Conservation (phyloP, 768 basidiomycete genomes). For the Leccinum olivaceopallidum region DNA sequence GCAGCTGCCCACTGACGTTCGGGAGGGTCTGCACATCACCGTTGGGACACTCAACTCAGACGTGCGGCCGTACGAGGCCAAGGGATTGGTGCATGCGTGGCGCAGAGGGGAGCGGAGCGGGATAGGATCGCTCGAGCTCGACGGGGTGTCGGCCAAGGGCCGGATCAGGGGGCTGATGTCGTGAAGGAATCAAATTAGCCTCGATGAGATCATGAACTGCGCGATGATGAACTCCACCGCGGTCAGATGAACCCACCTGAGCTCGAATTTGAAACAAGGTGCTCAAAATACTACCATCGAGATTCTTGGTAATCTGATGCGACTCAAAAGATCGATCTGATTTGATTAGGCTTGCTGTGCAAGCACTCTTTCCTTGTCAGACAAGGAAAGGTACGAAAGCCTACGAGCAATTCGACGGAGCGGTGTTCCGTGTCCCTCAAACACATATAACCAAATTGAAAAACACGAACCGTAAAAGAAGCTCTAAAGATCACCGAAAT, state of each 20-base stretch:
- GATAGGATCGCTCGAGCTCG: slow-evolving; percentile 31
- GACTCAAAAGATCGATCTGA: too few species aligned
- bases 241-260: not conserved
- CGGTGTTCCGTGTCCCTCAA: too few species aligned
- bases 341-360: too few species aligned
- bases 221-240: not conserved
- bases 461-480: too few species aligned
- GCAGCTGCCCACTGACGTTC: slow-evolving; percentile 46
- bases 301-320: too few species aligned
- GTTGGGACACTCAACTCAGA: slow-evolving; percentile 65
- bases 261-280: too few species aligned
- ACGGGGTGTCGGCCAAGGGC: slow-evolving; percentile 30
- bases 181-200: not conserved
- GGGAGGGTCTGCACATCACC: slow-evolving; percentile 74
- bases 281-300: too few species aligned
- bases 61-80: slow-evolving; percentile 70
- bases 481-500: too few species aligned
- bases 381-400: too few species aligned
- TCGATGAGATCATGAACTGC: not conserved
- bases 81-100: slow-evolving; percentile 59
- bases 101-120: slow-evolving; percentile 34
- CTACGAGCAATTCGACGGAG: too few species aligned
- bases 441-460: too few species aligned
- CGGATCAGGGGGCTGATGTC: slow-evolving; percentile 30
- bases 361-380: too few species aligned